Evolutionary conservation across 257 asterid species (phyloP), one percentile per base, ranked within the genome.

Genomic region (Solanum medicagineum): DNA sequence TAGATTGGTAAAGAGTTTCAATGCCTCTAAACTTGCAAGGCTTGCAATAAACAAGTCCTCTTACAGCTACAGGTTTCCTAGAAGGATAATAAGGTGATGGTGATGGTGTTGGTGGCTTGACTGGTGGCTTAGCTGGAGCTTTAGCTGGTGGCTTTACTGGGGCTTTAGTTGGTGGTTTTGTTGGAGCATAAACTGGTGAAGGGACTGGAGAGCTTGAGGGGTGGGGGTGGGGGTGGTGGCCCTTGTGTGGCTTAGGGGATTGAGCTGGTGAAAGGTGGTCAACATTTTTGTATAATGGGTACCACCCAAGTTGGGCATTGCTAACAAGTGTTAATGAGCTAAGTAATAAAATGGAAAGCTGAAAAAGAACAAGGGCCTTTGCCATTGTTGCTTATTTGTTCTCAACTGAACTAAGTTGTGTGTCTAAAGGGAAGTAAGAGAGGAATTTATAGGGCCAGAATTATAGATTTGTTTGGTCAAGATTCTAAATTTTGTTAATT

Each of bases 21-120:
- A 86, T 44, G 6, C 97, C 97, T 4, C 85, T 85, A 44, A 66
- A 95, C 86, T 88, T 90, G 94, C 98, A 95, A 0, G 93, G 75
- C 32, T 95, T 95, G 92, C 98, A 95, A 85, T 80, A 93, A 22
- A 93, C 95, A 57, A 91, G 87, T 15, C 97, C 97, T 42, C 90
- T 90, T 3, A 93, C 86, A 5, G 91, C 92, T 1, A 93, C 92
- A 85, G 26, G 51, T 83, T 90, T 92, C 85, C 90, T 89, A 5
- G 83, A 4, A 4, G 83, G 63, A 51, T 53, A 53, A 77, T 77
- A 77, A 77, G 83, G 83, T 51, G 63, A 75, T 14, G 44, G 60
- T 22, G 69, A 32, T 29, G 22, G n/a, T 4, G 1, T 59, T 2
- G 84, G 86, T 16, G 87, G 80, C 8, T 74, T 74, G 7, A 13